Evolutionary conservation across 1,284 basidiomycete species (phyloP).

Genomic region (Agaricales sp.): DNA sequence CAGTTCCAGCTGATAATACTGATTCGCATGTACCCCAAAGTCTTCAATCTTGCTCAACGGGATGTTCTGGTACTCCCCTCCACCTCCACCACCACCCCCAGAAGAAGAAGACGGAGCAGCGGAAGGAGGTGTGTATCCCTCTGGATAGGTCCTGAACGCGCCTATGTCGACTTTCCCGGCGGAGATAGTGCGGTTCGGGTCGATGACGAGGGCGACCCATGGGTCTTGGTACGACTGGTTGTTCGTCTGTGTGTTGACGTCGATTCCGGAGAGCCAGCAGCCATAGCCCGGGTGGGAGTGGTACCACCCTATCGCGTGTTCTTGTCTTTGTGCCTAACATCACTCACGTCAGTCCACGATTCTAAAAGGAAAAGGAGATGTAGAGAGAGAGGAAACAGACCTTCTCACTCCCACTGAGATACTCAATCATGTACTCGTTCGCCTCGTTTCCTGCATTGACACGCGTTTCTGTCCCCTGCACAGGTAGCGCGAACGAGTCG

Average conservation of each 20-base stretch:
- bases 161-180: conserved; percentile 98
- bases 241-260: conserved; percentile 91
- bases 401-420: conserved; percentile 70
- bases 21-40: conserved; percentile 96
- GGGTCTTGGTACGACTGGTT: conserved; percentile 95
- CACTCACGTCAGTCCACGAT: conserved; percentile 3
- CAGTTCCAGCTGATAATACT: conserved; percentile 91
- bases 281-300: conserved; percentile 97
- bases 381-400: conserved; percentile 26
- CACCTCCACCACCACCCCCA: background rate
- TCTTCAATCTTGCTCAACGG: conserved; percentile 94
- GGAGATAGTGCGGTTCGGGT: conserved; percentile 96
- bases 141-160: conserved; percentile 94
- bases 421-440: conserved; percentile 98
- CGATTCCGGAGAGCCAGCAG: conserved; percentile 95
- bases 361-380: background rate
- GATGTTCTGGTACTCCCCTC: conserved; percentile 81
- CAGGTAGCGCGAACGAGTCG: conserved; percentile 95
- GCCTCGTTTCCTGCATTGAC: conserved; percentile 96
- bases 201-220: conserved; percentile 96
- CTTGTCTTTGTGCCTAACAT: conserved; percentile 69
- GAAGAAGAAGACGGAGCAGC: conserved; percentile 40
- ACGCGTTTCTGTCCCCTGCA: conserved; percentile 97
- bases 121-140: conserved; percentile 77
- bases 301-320: conserved; percentile 97